Percentiles rank a stretch among this genome's conserved stretches.
phyloP scores from a whole-genome alignment of 306 rosid genomes.

The Vigna reflexopilosa region DNA sequence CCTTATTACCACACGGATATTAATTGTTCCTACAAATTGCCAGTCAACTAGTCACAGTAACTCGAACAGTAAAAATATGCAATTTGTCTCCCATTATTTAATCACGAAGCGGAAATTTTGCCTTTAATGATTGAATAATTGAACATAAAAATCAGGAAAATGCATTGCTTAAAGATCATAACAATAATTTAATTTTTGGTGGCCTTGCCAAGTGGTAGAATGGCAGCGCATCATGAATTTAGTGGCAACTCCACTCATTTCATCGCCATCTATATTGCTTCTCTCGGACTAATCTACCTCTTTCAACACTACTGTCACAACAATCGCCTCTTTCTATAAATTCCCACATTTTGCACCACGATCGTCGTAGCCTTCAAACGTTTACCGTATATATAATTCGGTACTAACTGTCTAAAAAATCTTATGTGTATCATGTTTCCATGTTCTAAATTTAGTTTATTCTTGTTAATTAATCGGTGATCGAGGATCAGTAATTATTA shows the following conservation, averaged over 20 bases:
- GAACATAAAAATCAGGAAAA: constrained; percentile 1
- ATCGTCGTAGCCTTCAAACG: background rate
- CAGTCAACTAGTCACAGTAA: constrained; percentile 30
- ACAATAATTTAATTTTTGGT: constrained; percentile 25
- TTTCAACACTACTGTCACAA: constrained; percentile 5
- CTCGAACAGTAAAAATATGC: background rate
- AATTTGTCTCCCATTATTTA: constrained; percentile 33
- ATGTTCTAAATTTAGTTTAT: background rate
- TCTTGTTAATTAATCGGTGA: background rate
- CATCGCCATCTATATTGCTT: background rate
- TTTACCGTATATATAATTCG: background rate
- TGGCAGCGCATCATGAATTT: constrained; percentile 2
- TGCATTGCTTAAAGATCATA: background rate
- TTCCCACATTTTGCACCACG: constrained; percentile 25
- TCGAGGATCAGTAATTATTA: background rate
- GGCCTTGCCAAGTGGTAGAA: constrained; percentile 19
- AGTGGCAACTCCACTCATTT: constrained; percentile 43
- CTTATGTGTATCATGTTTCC: background rate
- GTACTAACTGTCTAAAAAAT: constrained; percentile 2
- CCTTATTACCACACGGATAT: background rate
- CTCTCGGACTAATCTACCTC: constrained; percentile 4
- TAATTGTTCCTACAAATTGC: background rate
- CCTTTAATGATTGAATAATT: constrained; percentile 35
- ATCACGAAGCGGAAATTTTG: background rate
- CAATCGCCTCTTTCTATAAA: constrained; percentile 16